These are phyloP conservation scores for Peniophora sp. DNA, from an alignment of 1,284 basidiomycete species.

Conservation along the genomic window DNA sequence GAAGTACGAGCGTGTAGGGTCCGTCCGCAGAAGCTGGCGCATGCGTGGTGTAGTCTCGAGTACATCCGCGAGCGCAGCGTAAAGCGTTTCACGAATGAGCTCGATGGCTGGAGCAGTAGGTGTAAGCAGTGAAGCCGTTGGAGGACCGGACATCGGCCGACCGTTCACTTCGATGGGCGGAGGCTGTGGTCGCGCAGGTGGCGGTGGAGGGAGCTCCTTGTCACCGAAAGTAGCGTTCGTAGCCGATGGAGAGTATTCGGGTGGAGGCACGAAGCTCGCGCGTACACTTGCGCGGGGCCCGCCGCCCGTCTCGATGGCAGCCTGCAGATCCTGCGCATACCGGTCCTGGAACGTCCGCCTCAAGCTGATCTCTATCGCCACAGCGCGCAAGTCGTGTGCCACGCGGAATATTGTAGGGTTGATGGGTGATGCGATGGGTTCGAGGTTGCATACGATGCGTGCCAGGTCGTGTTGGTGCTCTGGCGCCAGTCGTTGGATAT, in stretches of 20 bases:
- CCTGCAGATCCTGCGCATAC: constrained; percentile 65
- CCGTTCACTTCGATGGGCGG: constrained; percentile 15
- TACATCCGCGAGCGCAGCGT: constrained; percentile 66
- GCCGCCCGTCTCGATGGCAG: constrained; percentile 58
- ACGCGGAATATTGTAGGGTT: constrained; percentile 45
- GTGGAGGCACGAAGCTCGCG: constrained; percentile 67
- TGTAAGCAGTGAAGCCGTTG: constrained; percentile 48
- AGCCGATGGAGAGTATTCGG: constrained; percentile 44
- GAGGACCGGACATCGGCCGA: constrained; percentile 38
- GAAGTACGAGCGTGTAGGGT: constrained; percentile 70
- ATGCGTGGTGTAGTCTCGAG: constrained; percentile 48
- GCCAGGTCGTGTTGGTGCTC: constrained; percentile 75
- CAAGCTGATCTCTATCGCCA: constrained; percentile 76
- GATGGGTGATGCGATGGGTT: constrained; percentile 30
- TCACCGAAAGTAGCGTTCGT: constrained; percentile 17
- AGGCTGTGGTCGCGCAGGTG: constrained; percentile 11
- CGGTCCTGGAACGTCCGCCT: constrained; percentile 74
- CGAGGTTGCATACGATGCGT: constrained; percentile 63
- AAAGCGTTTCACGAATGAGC: constrained; percentile 75
- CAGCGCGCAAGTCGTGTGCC: constrained; percentile 65
- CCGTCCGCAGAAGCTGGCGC: constrained; percentile 42
- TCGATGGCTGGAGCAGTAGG: constrained; percentile 55
- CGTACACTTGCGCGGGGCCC: constrained; percentile 27
- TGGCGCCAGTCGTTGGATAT: constrained; percentile 53
- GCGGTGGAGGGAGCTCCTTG: constrained; percentile 8